Evolutionary conservation across 2,329 filamentous ascomycete species (phyloP), one percentile per base, ranked within the genome.

Genomic region (Trichoderma breve): DNA sequence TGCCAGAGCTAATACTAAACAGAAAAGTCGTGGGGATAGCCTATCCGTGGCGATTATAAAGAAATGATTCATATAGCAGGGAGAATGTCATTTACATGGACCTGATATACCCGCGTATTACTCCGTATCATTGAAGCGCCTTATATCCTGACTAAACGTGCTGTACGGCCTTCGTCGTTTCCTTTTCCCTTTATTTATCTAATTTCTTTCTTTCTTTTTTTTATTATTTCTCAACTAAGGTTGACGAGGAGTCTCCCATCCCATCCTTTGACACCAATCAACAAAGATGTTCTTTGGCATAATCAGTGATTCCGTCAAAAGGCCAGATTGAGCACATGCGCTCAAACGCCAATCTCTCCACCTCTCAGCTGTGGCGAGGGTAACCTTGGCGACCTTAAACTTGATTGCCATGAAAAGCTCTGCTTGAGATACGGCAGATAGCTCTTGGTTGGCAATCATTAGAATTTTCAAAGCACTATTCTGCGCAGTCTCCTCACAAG

Each of bases 401-500:
- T 71, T 71, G 18, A 71, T 71, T 6, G 51, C 60, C 69, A 71
- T 64, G 15, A 71, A 71, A 18, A 71, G 61, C 26, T 65, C 47
- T 14, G 69, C 60, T 8, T 65, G 69, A 57, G 69, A 65, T 9
- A 30, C 36, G 2, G 61, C 51, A 4, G 69, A 71, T 18, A 71
- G 26, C 18, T 18, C 36, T 4, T 43, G 6, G 36, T 34, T 57
- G 39, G 39, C 51, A 21, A 71, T 71, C 18, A 43, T 8, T n/a
- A 65, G 34, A 3, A 71, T 71, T 28, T 47, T 47, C 12, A 15
- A 43, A 26, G 69, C 60, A 26, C 32, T 58, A 6, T 26, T 15
- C 47, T 71, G 60, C 9, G 69, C 69, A 8, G 34, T 34, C 60
- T 58, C 69, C 26, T 71, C 69, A 24, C 47, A 71, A 4, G n/a